Conservation (phyloP, 305 asterid genomes). For the Stenogyne calaminthoides region DNA sequence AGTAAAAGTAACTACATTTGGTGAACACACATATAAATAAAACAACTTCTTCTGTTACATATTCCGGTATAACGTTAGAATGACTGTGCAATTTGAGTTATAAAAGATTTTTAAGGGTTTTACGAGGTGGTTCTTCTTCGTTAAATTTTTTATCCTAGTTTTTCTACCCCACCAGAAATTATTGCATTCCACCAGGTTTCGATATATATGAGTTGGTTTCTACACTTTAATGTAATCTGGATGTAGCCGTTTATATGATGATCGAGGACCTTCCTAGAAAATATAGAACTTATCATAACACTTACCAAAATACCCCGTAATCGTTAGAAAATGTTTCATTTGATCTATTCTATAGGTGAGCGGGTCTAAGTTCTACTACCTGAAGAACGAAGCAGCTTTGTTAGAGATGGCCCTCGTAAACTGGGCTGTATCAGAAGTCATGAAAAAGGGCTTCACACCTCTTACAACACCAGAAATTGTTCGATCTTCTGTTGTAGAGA, state of each 20-base stretch:
- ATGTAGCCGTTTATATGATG: not conserved
- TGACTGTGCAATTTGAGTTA: not conserved
- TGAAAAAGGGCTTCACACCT: slow-evolving; percentile 90
- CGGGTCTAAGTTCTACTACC: slow-evolving; percentile 93
- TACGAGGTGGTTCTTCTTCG: no score
- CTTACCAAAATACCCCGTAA: not conserved
- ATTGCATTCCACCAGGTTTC: not conserved
- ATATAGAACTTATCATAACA: not conserved
- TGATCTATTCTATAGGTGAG: slow-evolving; percentile 57
- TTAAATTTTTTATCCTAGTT: no score
- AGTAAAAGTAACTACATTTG: not conserved
- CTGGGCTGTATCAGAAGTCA: slow-evolving; percentile 91
- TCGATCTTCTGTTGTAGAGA: slow-evolving; percentile 88
- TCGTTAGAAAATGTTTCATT: not conserved
- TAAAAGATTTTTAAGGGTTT: not conserved
- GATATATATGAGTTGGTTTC: not conserved
- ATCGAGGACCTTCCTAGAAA: not conserved
- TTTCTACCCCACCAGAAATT: not conserved
- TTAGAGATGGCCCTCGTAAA: slow-evolving; percentile 89
- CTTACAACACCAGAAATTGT: slow-evolving; percentile 94
- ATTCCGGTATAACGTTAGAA: not conserved
- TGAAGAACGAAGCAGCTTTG: slow-evolving; percentile 94
- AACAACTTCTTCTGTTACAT: not conserved
- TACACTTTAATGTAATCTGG: not conserved
- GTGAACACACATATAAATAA: not conserved